These are phyloP conservation scores for Raphanus raphanistrum DNA, from an alignment of 345 rosid genomes.

Conservation along the genomic window DNA sequence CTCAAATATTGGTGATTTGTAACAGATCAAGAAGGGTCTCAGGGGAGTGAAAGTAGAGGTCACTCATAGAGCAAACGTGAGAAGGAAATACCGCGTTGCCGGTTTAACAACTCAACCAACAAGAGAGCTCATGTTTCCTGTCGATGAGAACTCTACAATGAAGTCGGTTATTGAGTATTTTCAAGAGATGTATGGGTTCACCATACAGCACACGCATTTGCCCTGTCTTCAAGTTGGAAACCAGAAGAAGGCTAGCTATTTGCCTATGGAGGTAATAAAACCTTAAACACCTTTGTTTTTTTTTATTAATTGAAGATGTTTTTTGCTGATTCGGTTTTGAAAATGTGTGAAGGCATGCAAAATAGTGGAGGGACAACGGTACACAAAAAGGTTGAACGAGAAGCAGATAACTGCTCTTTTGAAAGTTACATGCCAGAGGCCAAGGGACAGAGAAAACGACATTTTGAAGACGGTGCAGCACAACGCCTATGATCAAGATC, in stretches of 20 bases:
- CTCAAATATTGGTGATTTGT: background rate
- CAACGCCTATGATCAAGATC: constrained; percentile 90
- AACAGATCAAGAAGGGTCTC: constrained; percentile 85
- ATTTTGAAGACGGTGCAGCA: constrained; percentile 88
- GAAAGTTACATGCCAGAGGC: constrained; percentile 96
- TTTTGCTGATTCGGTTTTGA: background rate
- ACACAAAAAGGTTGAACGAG: constrained; percentile 89
- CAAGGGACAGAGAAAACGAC: constrained; percentile 86
- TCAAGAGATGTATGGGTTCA: constrained; percentile 97
- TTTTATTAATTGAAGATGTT: background rate
- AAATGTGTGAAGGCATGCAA: constrained; percentile 74
- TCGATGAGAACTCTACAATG: constrained; percentile 90
- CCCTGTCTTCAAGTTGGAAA: constrained; percentile 99
- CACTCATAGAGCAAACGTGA: constrained; percentile 81
- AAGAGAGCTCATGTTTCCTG: constrained; percentile 96
- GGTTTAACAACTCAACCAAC: constrained; percentile 98
- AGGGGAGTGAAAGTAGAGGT: constrained; percentile 99
- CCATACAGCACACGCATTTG: constrained; percentile 84
- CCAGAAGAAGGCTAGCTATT: constrained; percentile 93
- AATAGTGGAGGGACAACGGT: constrained; percentile 96
- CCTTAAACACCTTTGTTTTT: background rate
- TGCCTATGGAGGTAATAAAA: constrained; percentile 95
- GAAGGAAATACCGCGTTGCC: constrained; percentile 97
- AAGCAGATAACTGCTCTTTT: constrained; percentile 90
- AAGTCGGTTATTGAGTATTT: constrained; percentile 97